Conservation (phyloP, 2,329 filamentous ascomycete species). For the Fusarium sulawesiense region DNA sequence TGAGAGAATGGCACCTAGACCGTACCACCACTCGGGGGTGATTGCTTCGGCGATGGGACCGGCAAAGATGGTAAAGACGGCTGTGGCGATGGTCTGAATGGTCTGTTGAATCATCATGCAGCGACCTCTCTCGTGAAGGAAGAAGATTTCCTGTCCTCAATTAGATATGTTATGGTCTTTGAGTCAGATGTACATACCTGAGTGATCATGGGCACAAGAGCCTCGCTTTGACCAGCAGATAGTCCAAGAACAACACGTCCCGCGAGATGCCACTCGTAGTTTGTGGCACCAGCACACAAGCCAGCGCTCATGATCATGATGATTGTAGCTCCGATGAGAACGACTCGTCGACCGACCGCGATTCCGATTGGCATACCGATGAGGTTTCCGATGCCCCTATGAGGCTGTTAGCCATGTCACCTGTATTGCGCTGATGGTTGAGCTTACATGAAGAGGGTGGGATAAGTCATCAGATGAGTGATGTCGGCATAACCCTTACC, state of each 20-base stretch:
- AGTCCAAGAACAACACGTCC: conserved; percentile 32
- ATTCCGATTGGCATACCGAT: conserved; percentile 41
- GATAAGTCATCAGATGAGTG: conserved; percentile 22
- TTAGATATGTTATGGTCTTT: no score
- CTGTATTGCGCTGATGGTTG: accelerated
- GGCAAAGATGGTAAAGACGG: conserved; percentile 20
- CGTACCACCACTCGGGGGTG: conserved; percentile 20
- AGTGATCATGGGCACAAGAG: conserved; percentile 26
- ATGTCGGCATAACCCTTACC: conserved; percentile 24
- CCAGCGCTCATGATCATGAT: conserved; percentile 38
- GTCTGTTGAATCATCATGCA: conserved; percentile 41
- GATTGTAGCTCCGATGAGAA: conserved; percentile 35
- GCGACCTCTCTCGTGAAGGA: conserved; percentile 36
- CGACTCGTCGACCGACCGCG: conserved; percentile 37
- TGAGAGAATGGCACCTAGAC: conserved; percentile 15
- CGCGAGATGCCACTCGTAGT: conserved; percentile 40
- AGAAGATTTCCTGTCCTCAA: conserved; percentile 35
- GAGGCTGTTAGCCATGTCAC: background rate
- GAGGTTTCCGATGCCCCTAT: conserved; percentile 38
- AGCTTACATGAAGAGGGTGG: conserved; percentile 17
- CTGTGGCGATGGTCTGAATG: conserved; percentile 35
- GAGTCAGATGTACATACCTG: background rate
- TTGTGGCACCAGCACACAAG: conserved; percentile 31
- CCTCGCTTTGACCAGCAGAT: conserved; percentile 37
- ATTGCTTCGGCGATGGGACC: conserved; percentile 17